Percentiles rank a stretch among this genome's conserved stretches.
These are phyloP conservation scores for Starmerella stellata DNA, from an alignment of 805 yeast genomes.

Conservation along the genomic window DNA sequence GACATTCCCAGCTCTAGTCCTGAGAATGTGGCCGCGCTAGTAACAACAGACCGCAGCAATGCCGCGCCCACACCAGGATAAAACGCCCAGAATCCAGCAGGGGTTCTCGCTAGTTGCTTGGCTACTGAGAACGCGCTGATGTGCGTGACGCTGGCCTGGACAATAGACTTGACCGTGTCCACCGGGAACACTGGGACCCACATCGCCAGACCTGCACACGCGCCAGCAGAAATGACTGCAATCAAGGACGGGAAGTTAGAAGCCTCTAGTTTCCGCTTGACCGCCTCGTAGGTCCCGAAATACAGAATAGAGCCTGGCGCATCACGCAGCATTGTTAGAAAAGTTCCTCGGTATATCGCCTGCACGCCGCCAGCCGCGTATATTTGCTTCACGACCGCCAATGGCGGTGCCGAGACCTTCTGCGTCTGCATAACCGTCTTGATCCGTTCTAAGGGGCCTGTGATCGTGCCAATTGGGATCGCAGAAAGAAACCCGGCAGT, in stretches of 20 bases:
- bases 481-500: slow-evolving; percentile 92
- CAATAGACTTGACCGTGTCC: slow-evolving; percentile 78
- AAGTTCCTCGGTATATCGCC: slow-evolving; percentile 79
- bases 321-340: slow-evolving; percentile 85
- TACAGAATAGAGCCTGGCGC: slow-evolving; percentile 95
- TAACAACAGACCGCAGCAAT: slow-evolving; percentile 83
- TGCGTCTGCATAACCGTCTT: slow-evolving; percentile 84
- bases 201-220: slow-evolving; percentile 91
- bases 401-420: slow-evolving; percentile 27
- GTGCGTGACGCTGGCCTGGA: slow-evolving; percentile 42
- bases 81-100: slow-evolving; percentile 33
- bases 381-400: slow-evolving; percentile 46
- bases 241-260: slow-evolving; percentile 44
- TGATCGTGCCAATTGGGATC: slow-evolving; percentile 81
- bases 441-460: slow-evolving; percentile 95
- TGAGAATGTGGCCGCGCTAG: slow-evolving; percentile 95
- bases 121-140: slow-evolving; percentile 41
- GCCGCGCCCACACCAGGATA: slow-evolving; percentile 98
- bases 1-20: slow-evolving; percentile 60
- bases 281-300: slow-evolving; percentile 80
- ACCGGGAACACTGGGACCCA: slow-evolving; percentile 93
- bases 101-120: slow-evolving; percentile 17
- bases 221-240: slow-evolving; percentile 80
- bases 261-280: slow-evolving; percentile 36
- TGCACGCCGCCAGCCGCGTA: slow-evolving; percentile 63